phyloP scores from a whole-genome alignment of 148 eudicot genomes.

The Nepenthes gracilis region DNA sequence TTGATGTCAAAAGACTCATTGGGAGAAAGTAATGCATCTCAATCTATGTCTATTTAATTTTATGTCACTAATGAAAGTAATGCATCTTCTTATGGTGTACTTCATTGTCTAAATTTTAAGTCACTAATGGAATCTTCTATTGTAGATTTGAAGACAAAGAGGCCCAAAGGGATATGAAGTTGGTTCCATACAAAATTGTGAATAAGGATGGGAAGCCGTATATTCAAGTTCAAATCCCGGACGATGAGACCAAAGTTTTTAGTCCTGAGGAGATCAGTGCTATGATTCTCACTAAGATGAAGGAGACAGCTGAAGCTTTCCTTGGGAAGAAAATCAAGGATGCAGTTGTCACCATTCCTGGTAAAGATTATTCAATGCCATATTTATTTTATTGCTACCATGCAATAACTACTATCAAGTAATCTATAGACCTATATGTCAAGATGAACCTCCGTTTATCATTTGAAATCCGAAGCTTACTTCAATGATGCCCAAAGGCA shows the following conservation, averaged over 20 bases:
- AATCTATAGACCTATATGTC: no score
- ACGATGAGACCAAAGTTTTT: slow-evolving; percentile 46
- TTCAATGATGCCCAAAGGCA: slow-evolving; percentile 66
- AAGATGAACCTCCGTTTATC: no score
- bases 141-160: slow-evolving; percentile 28
- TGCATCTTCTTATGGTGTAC: not conserved
- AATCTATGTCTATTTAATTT: not conserved
- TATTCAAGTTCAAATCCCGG: slow-evolving; percentile 38
- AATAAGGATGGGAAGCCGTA: slow-evolving; percentile 59
- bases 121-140: no score
- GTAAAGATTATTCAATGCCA: slow-evolving; percentile 11
- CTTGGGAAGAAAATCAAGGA: slow-evolving; percentile 53
- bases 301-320: slow-evolving; percentile 53
- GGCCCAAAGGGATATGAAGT: slow-evolving; percentile 47
- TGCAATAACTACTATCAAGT: no score
- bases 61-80: not conserved
- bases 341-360: slow-evolving; percentile 58
- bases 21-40: slow-evolving; percentile 39
- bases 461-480: slow-evolving; percentile 32
- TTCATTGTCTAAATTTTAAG: not conserved
- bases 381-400: no score
- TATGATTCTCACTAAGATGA: slow-evolving; percentile 50
- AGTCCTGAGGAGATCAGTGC: slow-evolving; percentile 67
- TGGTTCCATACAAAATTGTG: slow-evolving; percentile 58
- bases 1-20: slow-evolving; percentile 65